These are phyloP conservation scores for Ajuga reptans DNA, from an alignment of 305 asterid species.

Conservation along the genomic window DNA sequence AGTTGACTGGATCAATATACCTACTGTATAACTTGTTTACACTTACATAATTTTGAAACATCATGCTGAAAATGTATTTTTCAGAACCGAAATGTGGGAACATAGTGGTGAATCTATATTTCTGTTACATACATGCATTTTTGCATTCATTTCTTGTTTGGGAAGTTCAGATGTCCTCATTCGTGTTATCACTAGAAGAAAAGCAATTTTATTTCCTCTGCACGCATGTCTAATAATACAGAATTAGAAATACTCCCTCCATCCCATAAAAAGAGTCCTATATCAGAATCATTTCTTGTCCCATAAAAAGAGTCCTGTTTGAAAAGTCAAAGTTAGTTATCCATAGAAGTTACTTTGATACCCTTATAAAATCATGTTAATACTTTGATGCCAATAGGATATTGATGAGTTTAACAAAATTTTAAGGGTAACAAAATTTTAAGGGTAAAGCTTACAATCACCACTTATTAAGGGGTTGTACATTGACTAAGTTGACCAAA, in stretches of 20 bases:
- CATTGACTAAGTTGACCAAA: no score
- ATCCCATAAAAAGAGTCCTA: no score
- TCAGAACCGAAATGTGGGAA: background rate
- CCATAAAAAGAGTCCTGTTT: no score
- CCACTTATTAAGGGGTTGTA: no score
- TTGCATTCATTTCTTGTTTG: background rate
- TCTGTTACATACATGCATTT: background rate
- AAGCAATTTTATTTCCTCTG: background rate
- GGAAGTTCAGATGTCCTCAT: background rate
- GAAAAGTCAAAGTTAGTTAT: no score
- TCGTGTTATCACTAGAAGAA: background rate
- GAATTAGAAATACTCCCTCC: background rate
- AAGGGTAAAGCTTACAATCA: no score
- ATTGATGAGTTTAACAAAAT: no score
- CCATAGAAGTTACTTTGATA: no score
- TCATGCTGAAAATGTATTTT: background rate
- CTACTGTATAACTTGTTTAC: background rate
- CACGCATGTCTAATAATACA: background rate
- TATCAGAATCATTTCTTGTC: no score
- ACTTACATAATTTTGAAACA: background rate
- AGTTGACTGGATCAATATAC: slow-evolving; percentile 1
- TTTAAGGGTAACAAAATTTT: no score
- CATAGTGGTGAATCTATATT: background rate
- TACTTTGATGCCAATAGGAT: no score
- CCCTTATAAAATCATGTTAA: no score